These are phyloP conservation scores for Beauveria medogensis DNA, from an alignment of 2,329 filamentous ascomycete genomes.

Conservation along the genomic window DNA sequence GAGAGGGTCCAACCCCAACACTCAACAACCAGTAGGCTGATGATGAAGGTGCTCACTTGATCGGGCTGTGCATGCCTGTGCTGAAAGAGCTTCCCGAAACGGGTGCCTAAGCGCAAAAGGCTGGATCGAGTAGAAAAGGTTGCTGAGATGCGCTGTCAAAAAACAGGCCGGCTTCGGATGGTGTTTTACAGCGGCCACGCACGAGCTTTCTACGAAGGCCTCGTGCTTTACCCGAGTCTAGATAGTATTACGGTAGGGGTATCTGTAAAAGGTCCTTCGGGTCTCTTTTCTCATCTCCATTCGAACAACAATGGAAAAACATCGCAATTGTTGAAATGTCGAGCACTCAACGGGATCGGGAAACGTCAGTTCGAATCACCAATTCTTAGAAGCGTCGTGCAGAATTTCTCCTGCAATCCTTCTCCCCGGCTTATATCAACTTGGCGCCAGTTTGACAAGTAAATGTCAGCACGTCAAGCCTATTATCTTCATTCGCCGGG, in stretches of 20 bases:
- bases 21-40: constrained; percentile 13
- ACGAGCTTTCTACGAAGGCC: too few relatives aligned
- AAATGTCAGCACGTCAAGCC: constrained; percentile 38
- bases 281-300: not conserved
- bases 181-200: too few relatives aligned
- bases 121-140: not conserved
- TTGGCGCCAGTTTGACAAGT: constrained; percentile 33
- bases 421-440: constrained; percentile 56
- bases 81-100: not conserved
- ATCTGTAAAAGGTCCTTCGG: not conserved
- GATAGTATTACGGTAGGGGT: not conserved
- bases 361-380: constrained; percentile 46
- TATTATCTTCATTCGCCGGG: constrained; percentile 46
- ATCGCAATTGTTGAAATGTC: constrained; percentile 34
- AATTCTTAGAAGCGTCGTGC: constrained; percentile 57
- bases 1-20: constrained; percentile 7
- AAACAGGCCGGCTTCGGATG: too few relatives aligned
- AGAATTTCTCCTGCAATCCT: constrained; percentile 29
- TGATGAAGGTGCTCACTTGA: constrained; percentile 7
- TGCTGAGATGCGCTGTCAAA: not conserved
- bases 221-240: not conserved
- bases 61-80: not conserved
- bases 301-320: not conserved
- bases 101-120: not conserved
- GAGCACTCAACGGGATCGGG: constrained; percentile 58